These are phyloP conservation scores for Lipomyces yamadae DNA, from an alignment of 805 yeast genomes.

Conservation along the genomic window DNA sequence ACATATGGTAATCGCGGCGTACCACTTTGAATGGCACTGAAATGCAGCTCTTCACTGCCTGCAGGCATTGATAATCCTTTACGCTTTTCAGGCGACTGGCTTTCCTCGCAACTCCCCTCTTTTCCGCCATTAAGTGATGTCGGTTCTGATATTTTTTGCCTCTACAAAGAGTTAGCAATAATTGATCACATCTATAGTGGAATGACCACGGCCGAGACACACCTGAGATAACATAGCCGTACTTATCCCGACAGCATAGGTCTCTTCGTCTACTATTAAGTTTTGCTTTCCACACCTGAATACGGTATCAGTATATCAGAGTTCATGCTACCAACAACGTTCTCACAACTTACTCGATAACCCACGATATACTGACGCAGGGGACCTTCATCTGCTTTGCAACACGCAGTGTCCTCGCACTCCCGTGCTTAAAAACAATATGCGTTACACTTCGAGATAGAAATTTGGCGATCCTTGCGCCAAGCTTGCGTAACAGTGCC, in stretches of 20 bases:
- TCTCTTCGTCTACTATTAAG: conserved; percentile 20
- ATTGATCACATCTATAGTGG: background rate
- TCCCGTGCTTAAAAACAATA: conserved; percentile 36
- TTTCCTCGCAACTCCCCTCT: background rate
- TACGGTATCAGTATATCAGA: conserved; percentile 7
- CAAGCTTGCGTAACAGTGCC: conserved; percentile 27
- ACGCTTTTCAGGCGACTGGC: background rate
- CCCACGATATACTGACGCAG: conserved; percentile 36
- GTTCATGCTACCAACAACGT: background rate
- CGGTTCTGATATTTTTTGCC: conserved; percentile 24
- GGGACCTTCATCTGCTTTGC: conserved; percentile 20
- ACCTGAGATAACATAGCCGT: conserved; percentile 18
- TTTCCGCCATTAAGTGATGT: conserved; percentile 2
- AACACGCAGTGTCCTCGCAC: conserved; percentile 26
- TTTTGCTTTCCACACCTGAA: conserved; percentile 21
- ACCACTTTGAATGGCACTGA: background rate
- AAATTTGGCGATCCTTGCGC: conserved; percentile 31
- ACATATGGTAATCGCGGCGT: background rate
- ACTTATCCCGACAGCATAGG: conserved; percentile 16
- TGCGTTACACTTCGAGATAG: conserved; percentile 32
- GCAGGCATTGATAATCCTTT: background rate
- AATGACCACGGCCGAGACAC: background rate
- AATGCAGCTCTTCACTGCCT: background rate
- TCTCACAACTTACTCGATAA: conserved; percentile 31
- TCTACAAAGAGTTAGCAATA: conserved; percentile 9